Evolutionary conservation across 1,284 basidiomycete genomes (phyloP).

Genomic region (Malassezia caprae): DNA sequence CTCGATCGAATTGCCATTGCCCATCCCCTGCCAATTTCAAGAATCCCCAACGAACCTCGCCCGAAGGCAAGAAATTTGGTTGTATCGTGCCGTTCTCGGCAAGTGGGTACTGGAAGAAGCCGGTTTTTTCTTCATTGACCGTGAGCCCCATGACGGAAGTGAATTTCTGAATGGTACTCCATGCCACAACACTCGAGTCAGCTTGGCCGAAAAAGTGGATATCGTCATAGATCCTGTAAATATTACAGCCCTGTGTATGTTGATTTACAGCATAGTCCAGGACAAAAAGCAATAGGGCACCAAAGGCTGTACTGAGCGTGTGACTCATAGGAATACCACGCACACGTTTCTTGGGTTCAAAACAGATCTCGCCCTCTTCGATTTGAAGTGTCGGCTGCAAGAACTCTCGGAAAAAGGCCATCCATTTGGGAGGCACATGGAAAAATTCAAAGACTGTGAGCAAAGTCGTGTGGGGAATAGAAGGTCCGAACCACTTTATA

Average conservation of each 20-base stretch:
- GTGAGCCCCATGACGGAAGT: neutral
- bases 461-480: neutral
- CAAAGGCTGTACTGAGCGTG: neutral
- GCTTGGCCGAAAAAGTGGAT: neutral
- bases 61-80: neutral
- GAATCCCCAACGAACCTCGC: neutral
- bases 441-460: neutral
- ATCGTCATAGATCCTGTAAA: constrained; percentile 1
- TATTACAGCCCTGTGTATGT: neutral
- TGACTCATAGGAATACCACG: constrained; percentile 4
- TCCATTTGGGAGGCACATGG: neutral
- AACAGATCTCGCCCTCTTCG: neutral
- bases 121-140: constrained; percentile 2
- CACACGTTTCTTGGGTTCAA: neutral
- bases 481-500: constrained; percentile 5
- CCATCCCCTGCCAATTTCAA: neutral
- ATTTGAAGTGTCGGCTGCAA: neutral
- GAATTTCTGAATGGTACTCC: neutral
- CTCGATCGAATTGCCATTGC: neutral
- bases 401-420: neutral
- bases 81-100: neutral
- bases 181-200: neutral
- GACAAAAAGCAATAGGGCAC: constrained; percentile 1
- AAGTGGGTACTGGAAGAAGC: neutral
- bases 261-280: constrained; percentile 5